Conservation (phyloP, 108 stramenopile genomes). For the Parietichytrium sp. region DNA sequence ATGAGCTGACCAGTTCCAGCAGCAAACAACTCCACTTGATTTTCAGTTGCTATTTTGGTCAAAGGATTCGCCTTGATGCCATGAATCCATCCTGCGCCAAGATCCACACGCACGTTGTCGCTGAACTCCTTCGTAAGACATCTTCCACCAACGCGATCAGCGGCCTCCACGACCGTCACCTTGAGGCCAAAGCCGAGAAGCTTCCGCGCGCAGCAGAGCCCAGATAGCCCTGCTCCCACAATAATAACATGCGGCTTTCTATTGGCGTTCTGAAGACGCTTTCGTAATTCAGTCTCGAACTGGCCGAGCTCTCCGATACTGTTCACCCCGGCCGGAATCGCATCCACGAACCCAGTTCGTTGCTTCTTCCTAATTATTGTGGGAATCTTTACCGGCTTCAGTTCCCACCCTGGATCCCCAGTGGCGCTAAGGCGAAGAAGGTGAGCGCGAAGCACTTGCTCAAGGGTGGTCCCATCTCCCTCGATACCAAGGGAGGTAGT, state of each 20-base stretch:
- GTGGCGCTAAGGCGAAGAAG: constrained; percentile 21
- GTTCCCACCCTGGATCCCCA: background rate
- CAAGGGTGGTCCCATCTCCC: constrained; percentile 1
- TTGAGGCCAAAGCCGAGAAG: background rate
- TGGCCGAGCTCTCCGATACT: no score
- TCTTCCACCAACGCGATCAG: background rate
- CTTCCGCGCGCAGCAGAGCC: background rate
- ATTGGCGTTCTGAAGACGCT: no score
- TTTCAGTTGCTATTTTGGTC: background rate
- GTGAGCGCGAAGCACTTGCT: background rate
- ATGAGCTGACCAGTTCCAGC: constrained; percentile 2
- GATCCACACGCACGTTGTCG: background rate
- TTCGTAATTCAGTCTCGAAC: no score
- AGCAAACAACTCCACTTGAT: background rate
- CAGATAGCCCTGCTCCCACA: constrained; percentile 5
- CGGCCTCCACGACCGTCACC: constrained; percentile 1
- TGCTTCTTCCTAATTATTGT: no score
- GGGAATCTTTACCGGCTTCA: background rate
- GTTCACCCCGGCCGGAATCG: no score
- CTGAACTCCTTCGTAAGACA: no score
- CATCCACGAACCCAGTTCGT: no score
- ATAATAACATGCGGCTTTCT: background rate
- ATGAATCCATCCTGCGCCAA: constrained; percentile 33
- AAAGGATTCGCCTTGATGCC: background rate
- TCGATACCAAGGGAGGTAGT: background rate